Evolutionary conservation across 345 rosid genomes (phyloP).

Genomic region (Nasturtium officinale): DNA sequence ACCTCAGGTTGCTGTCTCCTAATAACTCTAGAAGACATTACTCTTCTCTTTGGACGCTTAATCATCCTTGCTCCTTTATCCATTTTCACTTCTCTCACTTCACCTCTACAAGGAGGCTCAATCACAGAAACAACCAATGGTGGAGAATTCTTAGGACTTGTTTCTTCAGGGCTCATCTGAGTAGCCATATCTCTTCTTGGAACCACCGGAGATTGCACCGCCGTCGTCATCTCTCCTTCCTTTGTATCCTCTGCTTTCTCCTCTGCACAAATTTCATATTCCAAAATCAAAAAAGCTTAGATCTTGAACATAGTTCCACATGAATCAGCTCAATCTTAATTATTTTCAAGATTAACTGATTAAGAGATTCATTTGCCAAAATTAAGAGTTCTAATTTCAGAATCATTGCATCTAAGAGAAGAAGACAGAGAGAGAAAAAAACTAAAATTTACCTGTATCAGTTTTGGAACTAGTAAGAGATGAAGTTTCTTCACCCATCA

Average conservation of each 20-base stretch:
- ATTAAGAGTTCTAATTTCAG: background rate
- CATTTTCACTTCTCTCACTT: constrained; percentile 73
- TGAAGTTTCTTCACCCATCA: constrained; percentile 57
- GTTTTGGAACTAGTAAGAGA: constrained; percentile 62
- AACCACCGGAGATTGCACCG: constrained; percentile 47
- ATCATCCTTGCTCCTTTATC: constrained; percentile 67
- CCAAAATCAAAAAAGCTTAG: constrained; percentile 27
- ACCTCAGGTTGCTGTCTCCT: constrained; percentile 52
- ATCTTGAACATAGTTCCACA: constrained; percentile 12
- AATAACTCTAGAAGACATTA: constrained; percentile 39
- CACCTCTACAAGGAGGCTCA: constrained; percentile 55
- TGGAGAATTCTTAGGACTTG: constrained; percentile 49
- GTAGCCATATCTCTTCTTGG: constrained; percentile 90
- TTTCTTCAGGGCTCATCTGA: constrained; percentile 78
- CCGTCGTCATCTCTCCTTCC: constrained; percentile 32
- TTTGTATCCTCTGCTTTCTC: constrained; percentile 47
- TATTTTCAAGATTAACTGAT: constrained; percentile 5
- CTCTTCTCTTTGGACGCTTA: constrained; percentile 60
- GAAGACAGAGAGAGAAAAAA: background rate
- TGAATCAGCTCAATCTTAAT: constrained; percentile 6
- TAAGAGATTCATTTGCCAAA: background rate
- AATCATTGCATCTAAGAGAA: background rate
- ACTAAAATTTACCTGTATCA: constrained; percentile 33
- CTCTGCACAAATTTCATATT: constrained; percentile 46
- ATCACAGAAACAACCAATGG: constrained; percentile 44